Evolutionary conservation across 495 filamentous ascomycete genomes (phyloP).

Genomic region (Penicillium cosmopolitanum): DNA sequence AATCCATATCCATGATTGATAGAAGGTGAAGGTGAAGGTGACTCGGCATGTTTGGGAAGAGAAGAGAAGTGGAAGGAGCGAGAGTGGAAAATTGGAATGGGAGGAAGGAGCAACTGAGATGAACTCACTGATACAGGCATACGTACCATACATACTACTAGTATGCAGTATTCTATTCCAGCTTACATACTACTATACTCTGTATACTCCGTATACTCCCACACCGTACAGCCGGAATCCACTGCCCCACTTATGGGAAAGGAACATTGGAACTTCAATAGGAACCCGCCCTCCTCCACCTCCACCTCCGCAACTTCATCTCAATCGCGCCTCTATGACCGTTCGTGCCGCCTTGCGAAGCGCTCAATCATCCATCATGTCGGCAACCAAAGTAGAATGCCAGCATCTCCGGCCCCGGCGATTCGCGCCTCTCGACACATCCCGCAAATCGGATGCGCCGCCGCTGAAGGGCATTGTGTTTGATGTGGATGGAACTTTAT

Average conservation of each 20-base stretch:
- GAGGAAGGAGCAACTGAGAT: neutral
- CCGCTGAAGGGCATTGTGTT: slow-evolving; percentile 83
- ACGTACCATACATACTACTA: too few relatives aligned
- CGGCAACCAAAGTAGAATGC: slow-evolving; percentile 18
- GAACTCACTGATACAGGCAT: neutral
- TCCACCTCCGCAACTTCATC: slow-evolving; percentile 7
- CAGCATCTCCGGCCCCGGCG: slow-evolving; percentile 43
- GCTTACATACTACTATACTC: too few relatives aligned
- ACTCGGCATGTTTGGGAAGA: neutral
- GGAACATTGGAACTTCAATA: too few relatives aligned
- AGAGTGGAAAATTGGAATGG: neutral
- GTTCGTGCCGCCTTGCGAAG: slow-evolving; percentile 6
- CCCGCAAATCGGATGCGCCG: slow-evolving; percentile 44
- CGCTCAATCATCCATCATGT: slow-evolving; percentile 32
- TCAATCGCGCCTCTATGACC: slow-evolving; percentile 15
- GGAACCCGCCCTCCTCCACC: slow-evolving; percentile 4
- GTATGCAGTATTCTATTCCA: too few relatives aligned
- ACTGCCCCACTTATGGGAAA: too few relatives aligned
- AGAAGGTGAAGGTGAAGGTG: neutral
- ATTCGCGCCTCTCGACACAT: slow-evolving; percentile 60
- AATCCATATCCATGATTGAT: neutral
- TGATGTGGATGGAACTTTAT: slow-evolving; percentile 93
- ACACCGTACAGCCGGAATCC: too few relatives aligned
- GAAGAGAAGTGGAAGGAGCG: too few relatives aligned
- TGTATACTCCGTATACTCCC: too few relatives aligned